A percentile compares a stretch with the other conserved stretches of the same genome.
phyloP scores from a whole-genome alignment of 2,329 filamentous ascomycete genomes.

The Colletotrichum limetticola region DNA sequence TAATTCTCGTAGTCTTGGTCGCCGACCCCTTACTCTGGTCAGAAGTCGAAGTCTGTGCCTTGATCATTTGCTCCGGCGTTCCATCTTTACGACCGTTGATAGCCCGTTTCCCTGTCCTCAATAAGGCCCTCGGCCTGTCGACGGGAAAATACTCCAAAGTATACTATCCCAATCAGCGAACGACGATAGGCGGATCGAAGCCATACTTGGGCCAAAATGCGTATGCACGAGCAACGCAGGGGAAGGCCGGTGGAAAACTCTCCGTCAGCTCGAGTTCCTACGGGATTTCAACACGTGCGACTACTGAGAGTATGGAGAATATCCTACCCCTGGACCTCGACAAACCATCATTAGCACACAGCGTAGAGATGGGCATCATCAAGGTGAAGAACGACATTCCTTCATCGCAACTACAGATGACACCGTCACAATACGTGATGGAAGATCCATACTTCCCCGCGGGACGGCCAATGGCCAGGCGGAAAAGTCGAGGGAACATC shows the following conservation, averaged over 20 bases:
- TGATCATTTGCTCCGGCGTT: conserved; percentile 46
- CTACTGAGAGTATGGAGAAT: conserved; percentile 29
- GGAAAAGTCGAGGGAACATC: conserved; percentile 14
- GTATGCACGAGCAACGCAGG: conserved; percentile 14
- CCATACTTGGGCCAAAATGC: conserved; percentile 22
- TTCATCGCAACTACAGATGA: not conserved
- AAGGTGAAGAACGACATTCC: conserved; percentile 19
- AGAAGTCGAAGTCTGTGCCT: conserved; percentile 43
- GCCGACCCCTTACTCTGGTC: conserved; percentile 44
- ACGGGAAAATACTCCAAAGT: conserved; percentile 27
- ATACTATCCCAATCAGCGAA: conserved; percentile 28
- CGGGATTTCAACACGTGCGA: conserved; percentile 1
- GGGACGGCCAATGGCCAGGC: conserved; percentile 18
- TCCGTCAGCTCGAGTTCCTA: conserved; percentile 25
- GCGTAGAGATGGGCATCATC: conserved; percentile 33
- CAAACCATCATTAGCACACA: conserved; percentile 21
- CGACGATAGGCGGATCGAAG: conserved; percentile 26
- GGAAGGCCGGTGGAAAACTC: conserved; percentile 6
- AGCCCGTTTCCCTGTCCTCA: conserved; percentile 43
- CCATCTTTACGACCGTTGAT: conserved; percentile 44
- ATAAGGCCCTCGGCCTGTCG: conserved; percentile 43
- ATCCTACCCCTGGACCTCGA: conserved; percentile 20
- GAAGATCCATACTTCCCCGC: conserved; percentile 29
- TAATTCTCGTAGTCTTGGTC: conserved; percentile 38
- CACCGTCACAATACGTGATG: conserved; percentile 18